Percentiles rank a stretch among this genome's conserved stretches.
Evolutionary conservation across 139 green algal species (phyloP).

Genomic region (Asterochloris sp.): DNA sequence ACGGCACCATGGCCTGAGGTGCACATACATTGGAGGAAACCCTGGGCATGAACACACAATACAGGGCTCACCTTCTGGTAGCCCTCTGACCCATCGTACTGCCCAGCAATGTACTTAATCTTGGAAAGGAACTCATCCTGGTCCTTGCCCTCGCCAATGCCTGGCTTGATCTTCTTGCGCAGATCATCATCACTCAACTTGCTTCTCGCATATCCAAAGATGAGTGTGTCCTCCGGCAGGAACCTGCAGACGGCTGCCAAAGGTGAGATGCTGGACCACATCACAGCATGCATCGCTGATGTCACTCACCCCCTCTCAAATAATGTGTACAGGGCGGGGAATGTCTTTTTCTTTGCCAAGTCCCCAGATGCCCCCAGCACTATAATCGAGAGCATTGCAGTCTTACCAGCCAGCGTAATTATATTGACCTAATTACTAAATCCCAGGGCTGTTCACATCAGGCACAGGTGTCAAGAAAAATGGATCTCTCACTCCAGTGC

Average conservation of each 20-base stretch:
- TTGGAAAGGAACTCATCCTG: constrained; percentile 60
- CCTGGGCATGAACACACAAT: no score
- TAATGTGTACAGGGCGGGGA: constrained; percentile 76
- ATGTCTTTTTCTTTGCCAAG: constrained; percentile 90
- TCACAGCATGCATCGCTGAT: not conserved
- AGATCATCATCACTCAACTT: constrained; percentile 63
- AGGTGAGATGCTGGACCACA: not conserved
- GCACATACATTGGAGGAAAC: no score
- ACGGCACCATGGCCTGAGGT: no score
- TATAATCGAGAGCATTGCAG: constrained; percentile 24
- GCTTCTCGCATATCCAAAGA: constrained; percentile 82
- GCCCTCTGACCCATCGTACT: constrained; percentile 57
- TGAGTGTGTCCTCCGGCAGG: constrained; percentile 50
- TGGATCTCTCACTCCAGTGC: no score
- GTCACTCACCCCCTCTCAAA: constrained; percentile 55
- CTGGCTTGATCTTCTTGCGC: constrained; percentile 46
- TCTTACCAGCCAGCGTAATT: constrained; percentile 72
- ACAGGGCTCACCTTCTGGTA: constrained; percentile 29
- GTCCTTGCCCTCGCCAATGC: constrained; percentile 31
- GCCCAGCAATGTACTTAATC: constrained; percentile 58
- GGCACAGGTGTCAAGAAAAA: no score
- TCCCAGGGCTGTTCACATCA: no score
- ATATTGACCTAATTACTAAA: no score
- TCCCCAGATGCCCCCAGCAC: constrained; percentile 60
- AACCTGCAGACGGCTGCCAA: constrained; percentile 35